Evolutionary conservation across 2,329 filamentous ascomycete species (phyloP).

Genomic region (Aspergillus neotritici): DNA sequence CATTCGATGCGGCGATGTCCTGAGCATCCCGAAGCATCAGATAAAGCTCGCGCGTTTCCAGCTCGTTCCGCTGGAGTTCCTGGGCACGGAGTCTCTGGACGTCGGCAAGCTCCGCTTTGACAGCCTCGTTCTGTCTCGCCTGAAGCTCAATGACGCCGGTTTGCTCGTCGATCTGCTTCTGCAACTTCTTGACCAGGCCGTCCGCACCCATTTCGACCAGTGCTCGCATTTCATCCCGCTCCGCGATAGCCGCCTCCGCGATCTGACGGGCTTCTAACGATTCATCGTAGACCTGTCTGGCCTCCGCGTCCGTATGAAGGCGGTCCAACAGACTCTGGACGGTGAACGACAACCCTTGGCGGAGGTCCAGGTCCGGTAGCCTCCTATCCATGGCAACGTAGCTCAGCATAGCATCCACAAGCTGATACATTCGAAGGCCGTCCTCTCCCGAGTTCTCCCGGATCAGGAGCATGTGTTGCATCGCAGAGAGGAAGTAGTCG

Average conservation of each 20-base stretch:
- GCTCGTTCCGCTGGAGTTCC: slow-evolving; percentile 87
- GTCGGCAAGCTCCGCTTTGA: slow-evolving; percentile 85
- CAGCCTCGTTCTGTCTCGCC: slow-evolving; percentile 72
- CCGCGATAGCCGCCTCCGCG: slow-evolving; percentile 90
- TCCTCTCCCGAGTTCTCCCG: slow-evolving; percentile 89
- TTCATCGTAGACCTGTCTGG: slow-evolving; percentile 85
- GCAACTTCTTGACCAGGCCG: slow-evolving; percentile 84
- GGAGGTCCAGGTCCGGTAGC: slow-evolving; percentile 92
- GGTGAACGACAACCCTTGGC: slow-evolving; percentile 95
- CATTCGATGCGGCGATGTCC: slow-evolving; percentile 86
- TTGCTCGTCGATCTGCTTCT: slow-evolving; percentile 92
- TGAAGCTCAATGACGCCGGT: slow-evolving; percentile 85
- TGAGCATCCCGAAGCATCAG: slow-evolving; percentile 97
- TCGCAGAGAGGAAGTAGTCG: slow-evolving; percentile 91
- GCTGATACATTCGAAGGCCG: slow-evolving; percentile 88
- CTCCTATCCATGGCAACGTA: slow-evolving; percentile 98
- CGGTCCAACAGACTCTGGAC: slow-evolving; percentile 94
- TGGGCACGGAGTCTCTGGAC: slow-evolving; percentile 79
- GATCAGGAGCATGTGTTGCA: slow-evolving; percentile 92
- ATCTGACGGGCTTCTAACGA: slow-evolving; percentile 85
- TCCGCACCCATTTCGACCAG: slow-evolving; percentile 88
- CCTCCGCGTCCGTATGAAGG: slow-evolving; percentile 92
- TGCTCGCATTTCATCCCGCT: slow-evolving; percentile 89
- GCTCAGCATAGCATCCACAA: slow-evolving; percentile 97
- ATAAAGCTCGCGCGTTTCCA: slow-evolving; percentile 93